Percentiles rank a stretch among this genome's conserved stretches.
Evolutionary conservation across 2,329 filamentous ascomycete species (phyloP).

Genomic region (Akanthomyces muscarius): DNA sequence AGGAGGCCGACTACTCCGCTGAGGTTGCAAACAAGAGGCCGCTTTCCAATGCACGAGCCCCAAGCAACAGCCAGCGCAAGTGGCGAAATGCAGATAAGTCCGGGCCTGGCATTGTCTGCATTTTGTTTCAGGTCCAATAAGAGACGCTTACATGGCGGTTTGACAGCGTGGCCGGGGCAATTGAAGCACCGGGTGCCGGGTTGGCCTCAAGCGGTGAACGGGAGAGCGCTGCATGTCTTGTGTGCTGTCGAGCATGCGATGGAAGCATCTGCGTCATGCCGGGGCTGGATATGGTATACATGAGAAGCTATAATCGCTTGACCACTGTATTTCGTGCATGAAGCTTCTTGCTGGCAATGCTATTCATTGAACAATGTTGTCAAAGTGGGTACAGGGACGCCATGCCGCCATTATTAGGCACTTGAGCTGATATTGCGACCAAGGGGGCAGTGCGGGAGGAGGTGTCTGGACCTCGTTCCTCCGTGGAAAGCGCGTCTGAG

Average conservation of each 20-base stretch:
- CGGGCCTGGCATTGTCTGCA: neutral
- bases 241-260: slow-evolving; percentile 8
- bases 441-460: neutral
- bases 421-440: neutral
- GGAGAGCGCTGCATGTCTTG: slow-evolving; percentile 12
- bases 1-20: neutral
- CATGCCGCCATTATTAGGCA: neutral
- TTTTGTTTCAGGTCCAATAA: slow-evolving; percentile 1
- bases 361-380: neutral
- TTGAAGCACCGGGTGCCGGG: neutral
- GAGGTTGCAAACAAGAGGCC: neutral
- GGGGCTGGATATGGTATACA: neutral
- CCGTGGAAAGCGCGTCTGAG: neutral
- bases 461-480: neutral
- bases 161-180: neutral
- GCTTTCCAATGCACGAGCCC: neutral
- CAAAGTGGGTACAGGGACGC: neutral
- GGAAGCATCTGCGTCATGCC: neutral
- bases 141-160: neutral
- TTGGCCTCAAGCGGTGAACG: neutral
- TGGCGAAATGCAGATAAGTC: neutral
- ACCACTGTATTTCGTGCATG: neutral
- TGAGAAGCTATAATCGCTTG: neutral
- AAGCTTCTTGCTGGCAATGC: neutral
- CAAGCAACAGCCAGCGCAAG: neutral